These are phyloP conservation scores for Tremella mesenterica DNA, from an alignment of 768 basidiomycete genomes.

Conservation along the genomic window DNA sequence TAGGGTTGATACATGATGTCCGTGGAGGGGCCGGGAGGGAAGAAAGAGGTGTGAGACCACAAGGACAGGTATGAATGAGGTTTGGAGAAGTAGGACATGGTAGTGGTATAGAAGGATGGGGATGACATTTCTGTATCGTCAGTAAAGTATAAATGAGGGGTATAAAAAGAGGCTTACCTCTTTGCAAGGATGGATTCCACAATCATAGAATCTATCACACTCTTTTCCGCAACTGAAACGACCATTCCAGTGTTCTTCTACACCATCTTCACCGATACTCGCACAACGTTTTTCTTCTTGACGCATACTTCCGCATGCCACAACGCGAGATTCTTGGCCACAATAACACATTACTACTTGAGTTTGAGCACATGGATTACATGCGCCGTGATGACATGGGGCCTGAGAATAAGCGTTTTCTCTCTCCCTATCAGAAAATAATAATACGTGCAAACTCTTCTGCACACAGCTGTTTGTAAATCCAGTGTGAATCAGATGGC, in stretches of 20 bases:
- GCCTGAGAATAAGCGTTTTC: too few species aligned
- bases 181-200: constrained; percentile 65
- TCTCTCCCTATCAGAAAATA: too few species aligned
- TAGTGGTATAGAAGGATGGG: constrained; percentile 54
- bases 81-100: constrained; percentile 67
- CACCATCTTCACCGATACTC: constrained; percentile 46
- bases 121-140: constrained; percentile 55
- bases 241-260: constrained; percentile 58
- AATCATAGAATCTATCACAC: constrained; percentile 66
- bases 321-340: constrained; percentile 56
- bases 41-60: constrained; percentile 58
- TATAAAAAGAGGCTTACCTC: constrained; percentile 42
- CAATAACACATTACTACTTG: constrained; percentile 68
- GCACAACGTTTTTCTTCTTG: constrained; percentile 31
- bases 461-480: too few species aligned
- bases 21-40: constrained; percentile 39
- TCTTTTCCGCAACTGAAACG: constrained; percentile 54
- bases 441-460: too few species aligned
- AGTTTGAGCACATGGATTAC: constrained; percentile 55
- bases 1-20: constrained; percentile 58
- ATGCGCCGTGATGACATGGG: constrained; percentile 68
- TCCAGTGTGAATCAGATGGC: too few species aligned
- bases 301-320: constrained; percentile 54
- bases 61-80: constrained; percentile 54
- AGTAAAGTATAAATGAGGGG: background rate